Evolutionary conservation across 805 yeast species (phyloP).

Genomic region (Nakazawaea ernobii): DNA sequence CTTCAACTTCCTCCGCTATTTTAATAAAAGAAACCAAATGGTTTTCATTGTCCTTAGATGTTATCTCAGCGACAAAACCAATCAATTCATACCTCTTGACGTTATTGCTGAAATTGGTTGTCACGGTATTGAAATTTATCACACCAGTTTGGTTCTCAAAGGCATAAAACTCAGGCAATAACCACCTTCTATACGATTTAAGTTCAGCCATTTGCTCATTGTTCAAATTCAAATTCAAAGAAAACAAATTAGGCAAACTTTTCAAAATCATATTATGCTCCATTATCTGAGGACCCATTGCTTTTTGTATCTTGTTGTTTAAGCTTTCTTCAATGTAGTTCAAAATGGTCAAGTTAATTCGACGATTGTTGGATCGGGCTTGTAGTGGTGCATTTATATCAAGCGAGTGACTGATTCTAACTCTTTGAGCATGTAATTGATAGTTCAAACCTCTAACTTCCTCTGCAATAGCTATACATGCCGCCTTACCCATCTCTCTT

Average conservation of each 20-base stretch:
- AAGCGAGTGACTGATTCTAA: slow-evolving; percentile 31
- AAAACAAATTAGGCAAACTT: slow-evolving; percentile 59
- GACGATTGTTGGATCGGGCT: slow-evolving; percentile 17
- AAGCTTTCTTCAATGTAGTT: slow-evolving; percentile 59
- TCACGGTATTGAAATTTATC: slow-evolving; percentile 26
- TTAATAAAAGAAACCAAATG: slow-evolving; percentile 57
- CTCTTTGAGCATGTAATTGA: slow-evolving; percentile 27
- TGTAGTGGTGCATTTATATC: slow-evolving; percentile 37
- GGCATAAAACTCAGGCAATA: slow-evolving; percentile 55
- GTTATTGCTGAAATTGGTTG: slow-evolving; percentile 20
- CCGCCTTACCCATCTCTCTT: slow-evolving; percentile 22
- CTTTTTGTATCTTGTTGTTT: slow-evolving; percentile 43
- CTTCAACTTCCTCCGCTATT: slow-evolving; percentile 28
- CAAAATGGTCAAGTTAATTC: slow-evolving; percentile 34
- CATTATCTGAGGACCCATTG: slow-evolving; percentile 46
- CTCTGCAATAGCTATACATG: slow-evolving; percentile 39
- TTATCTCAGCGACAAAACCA: slow-evolving; percentile 68
- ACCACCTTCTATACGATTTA: slow-evolving; percentile 48
- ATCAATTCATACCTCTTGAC: slow-evolving; percentile 48
- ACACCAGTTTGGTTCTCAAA: slow-evolving; percentile 32
- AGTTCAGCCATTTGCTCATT: slow-evolving; percentile 50
- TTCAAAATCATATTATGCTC: slow-evolving; percentile 47
- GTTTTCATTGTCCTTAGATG: slow-evolving; percentile 49
- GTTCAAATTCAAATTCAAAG: slow-evolving; percentile 52
- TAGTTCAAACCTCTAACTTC: slow-evolving; percentile 35